Evolutionary conservation across 805 yeast species (phyloP), one percentile per base, ranked within the genome.

Genomic region (Peterozyma xylosa): DNA sequence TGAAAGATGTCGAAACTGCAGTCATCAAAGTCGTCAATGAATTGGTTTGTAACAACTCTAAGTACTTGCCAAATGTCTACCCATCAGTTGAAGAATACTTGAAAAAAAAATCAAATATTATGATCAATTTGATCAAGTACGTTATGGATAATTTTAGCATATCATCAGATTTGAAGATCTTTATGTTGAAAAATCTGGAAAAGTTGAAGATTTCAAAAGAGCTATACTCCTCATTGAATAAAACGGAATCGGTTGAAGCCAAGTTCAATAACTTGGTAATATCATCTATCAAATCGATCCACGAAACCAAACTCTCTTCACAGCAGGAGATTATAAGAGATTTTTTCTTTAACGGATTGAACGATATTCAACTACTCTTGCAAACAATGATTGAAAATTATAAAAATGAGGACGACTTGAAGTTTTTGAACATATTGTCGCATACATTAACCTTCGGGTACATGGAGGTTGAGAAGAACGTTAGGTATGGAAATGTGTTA

Each of bases 41-140:
- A 18, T 41, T 45, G 47, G 71, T 90, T 9, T 54, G 84, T 30
- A 55, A 62, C 15, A 63, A 64, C 1, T 78, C 86, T 0, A 61
- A 67, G 5, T 82, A 79, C 50, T 63, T 82, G 15, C 80, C 87
- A 3, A 67, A 75, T 3, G 60, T 71, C 36, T 60, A 73, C 10
- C 71, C 80, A 1, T 70, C 81, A 2, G 52, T 80, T 10, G 67
- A 63, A 9, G 74, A 71, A 14, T 81, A 77, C 45, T 64, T 86
- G 33, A 60, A 58, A 3, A 59, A 72, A 42, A 74, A 95, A 42
- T 60, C 68, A 3, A 54, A 62, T 5, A 30, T 51, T 0, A 27
- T 55, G 15, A 40, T 33, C 21, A 55, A 52, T 7, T 48, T 62
- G 9, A 32, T 32, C 11, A 30, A 44, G 4, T 59, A 48, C 45